A percentile compares a stretch with the other conserved stretches of the same genome.
Evolutionary conservation across 805 yeast genomes (phyloP).

Genomic region (Saccharomycopsis fodiens): DNA sequence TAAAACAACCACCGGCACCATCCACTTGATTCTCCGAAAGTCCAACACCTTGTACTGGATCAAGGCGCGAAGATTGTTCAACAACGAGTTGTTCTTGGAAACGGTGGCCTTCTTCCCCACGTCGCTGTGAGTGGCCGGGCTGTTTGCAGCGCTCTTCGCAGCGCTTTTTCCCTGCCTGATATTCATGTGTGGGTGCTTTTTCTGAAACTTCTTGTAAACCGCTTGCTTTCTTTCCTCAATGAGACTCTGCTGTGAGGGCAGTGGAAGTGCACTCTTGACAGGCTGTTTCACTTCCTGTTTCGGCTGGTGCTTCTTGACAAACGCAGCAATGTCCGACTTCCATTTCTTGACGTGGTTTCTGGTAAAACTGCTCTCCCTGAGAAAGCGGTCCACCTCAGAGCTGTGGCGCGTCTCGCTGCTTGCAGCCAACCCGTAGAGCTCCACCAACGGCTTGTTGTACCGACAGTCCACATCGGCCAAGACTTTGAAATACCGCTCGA

Average conservation of each 20-base stretch:
- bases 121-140: background rate
- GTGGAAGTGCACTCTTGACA: background rate
- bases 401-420: background rate
- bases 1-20: background rate
- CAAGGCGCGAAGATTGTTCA: slow-evolving; percentile 7
- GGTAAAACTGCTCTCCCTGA: background rate
- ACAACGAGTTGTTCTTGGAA: slow-evolving; percentile 2
- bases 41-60: slow-evolving; percentile 2
- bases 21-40: background rate
- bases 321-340: background rate
- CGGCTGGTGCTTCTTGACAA: background rate
- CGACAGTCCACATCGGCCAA: background rate
- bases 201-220: slow-evolving; percentile 14
- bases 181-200: slow-evolving; percentile 16
- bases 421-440: background rate
- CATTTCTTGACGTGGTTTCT: background rate
- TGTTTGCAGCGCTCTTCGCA: background rate
- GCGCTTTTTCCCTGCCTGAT: slow-evolving; percentile 7
- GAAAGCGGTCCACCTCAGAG: background rate
- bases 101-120: background rate
- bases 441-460: background rate
- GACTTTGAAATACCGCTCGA: background rate
- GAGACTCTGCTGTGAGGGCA: background rate
- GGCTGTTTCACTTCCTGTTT: slow-evolving; percentile 1
- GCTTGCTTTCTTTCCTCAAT: slow-evolving; percentile 7